Conservation (phyloP, 192 early-diverging fungal species). For the Chytriomyces sp. region DNA sequence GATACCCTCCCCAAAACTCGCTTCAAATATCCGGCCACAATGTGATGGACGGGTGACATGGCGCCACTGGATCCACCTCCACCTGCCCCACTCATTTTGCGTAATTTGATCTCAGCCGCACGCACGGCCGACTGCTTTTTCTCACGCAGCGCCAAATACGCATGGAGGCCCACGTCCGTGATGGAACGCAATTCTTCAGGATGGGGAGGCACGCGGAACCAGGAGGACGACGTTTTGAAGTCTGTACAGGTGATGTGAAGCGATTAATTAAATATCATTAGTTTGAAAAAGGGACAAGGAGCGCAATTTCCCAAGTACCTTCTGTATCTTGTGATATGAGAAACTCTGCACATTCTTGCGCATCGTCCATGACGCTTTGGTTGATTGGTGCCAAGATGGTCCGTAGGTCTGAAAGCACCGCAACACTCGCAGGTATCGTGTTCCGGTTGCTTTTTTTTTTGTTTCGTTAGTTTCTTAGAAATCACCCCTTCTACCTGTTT, state of each 20-base stretch:
- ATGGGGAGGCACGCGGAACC: conserved; percentile 15
- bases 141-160: conserved; percentile 8
- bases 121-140: not conserved
- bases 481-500: not conserved
- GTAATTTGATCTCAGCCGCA: not conserved
- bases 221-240: conserved; percentile 14
- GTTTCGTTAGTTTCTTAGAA: too few relatives aligned
- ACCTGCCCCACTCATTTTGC: not conserved
- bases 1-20: conserved; percentile 1
- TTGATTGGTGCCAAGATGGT: not conserved
- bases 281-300: not conserved
- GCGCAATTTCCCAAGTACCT: not conserved
- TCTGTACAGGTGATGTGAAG: too few relatives aligned
- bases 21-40: conserved; percentile 31
- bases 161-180: conserved; percentile 4
- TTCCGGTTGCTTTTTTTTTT: not conserved
- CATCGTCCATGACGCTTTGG: conserved; percentile 2
- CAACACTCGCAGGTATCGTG: not conserved
- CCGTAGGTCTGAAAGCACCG: not conserved
- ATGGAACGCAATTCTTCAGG: conserved; percentile 7
- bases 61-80: not conserved
- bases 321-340: not conserved
- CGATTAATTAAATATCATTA: not conserved
- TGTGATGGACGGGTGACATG: conserved; percentile 5
- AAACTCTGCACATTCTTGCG: conserved; percentile 10